Base-by-base conservation (phyloP, 129 eudicot species). In the Ambrosia trifida region DNA sequence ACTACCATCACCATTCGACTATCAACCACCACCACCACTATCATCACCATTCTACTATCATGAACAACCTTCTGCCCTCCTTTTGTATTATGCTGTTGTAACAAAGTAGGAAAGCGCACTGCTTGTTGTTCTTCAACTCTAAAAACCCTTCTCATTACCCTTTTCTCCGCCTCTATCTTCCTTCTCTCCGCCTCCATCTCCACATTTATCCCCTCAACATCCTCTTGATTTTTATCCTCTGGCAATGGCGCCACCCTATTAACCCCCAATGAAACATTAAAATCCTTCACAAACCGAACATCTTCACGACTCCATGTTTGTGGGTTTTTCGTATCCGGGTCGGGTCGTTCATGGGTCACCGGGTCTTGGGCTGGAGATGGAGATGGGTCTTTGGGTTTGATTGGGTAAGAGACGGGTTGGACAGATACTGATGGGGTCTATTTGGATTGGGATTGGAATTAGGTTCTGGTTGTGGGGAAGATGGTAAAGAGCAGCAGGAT, bases 231-330 rank as follows among this genome's bases (percentile, higher is more conserved):
- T 33, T 60, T 73, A 67, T 89, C 85, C 77, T 87, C 95, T 9
- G 98, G 98, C 77, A 92, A 74, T 14, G 96, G 96, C 44, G 98
- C 96, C 50, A 92, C 95, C 67, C 80, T 61, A 16, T 65, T 50
- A 14, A 79, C 85, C 28, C 82, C 63, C 12, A 83, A 54, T 41
- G 79, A 28, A 3, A n/a, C 20, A 7, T 74, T 72, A 16, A 64
- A 49, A 57, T 92, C 95, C 40, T 78, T 89, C 31, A 92, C 82
- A 41, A 81, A 92, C n/a, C 98, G 86, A 19, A 78, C 70, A 41
- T 92, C 98, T 68, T 86, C 98, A 11, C 96, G 85, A n/a, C 76
- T 84, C 91, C 88, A 86, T 5, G 60, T 20, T 32, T 33, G 51
- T 16, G 58, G 35, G 33, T 24, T 69, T 11, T 13, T 8, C 16